Evolutionary conservation across 148 eudicot species (phyloP).

Genomic region (Selenicereus undatus): DNA sequence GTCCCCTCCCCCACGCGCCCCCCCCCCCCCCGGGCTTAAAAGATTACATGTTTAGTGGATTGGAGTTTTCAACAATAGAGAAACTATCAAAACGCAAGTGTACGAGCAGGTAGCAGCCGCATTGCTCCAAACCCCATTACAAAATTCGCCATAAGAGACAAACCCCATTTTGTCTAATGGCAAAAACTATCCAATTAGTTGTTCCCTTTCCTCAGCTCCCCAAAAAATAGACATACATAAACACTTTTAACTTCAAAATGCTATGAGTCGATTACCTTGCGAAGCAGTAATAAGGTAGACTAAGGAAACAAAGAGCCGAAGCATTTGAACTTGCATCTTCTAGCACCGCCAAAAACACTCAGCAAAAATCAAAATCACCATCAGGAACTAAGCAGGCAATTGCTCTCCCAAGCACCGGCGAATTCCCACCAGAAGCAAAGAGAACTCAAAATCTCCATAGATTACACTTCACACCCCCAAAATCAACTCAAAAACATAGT

Average conservation of each 20-base stretch:
- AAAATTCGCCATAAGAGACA: not conserved
- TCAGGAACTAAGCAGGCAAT: not conserved
- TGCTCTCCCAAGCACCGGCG: not conserved
- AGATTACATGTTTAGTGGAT: too few species aligned
- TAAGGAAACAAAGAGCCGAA: conserved; percentile 14
- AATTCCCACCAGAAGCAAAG: not conserved
- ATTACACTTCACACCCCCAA: not conserved
- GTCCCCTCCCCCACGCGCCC: too few species aligned
- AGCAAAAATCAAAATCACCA: conserved; percentile 8
- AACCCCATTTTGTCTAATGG: not conserved
- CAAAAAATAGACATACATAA: not conserved
- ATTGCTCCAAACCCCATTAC: not conserved
- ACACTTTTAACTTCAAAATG: not conserved
- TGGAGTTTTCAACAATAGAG: too few species aligned
- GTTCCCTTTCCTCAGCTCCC: not conserved
- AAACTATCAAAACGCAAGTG: too few species aligned
- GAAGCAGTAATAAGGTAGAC: conserved; percentile 10
- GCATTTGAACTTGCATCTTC: conserved; percentile 26
- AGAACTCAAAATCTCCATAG: conserved; percentile 8
- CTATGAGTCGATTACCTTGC: conserved; percentile 10
- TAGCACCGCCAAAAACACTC: not conserved
- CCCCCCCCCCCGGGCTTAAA: too few species aligned
- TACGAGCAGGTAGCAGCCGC: not conserved
- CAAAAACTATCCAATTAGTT: not conserved
- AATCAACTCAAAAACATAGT: not conserved